Conservation (phyloP, 768 basidiomycete species). For the Boletellus ananas region DNA sequence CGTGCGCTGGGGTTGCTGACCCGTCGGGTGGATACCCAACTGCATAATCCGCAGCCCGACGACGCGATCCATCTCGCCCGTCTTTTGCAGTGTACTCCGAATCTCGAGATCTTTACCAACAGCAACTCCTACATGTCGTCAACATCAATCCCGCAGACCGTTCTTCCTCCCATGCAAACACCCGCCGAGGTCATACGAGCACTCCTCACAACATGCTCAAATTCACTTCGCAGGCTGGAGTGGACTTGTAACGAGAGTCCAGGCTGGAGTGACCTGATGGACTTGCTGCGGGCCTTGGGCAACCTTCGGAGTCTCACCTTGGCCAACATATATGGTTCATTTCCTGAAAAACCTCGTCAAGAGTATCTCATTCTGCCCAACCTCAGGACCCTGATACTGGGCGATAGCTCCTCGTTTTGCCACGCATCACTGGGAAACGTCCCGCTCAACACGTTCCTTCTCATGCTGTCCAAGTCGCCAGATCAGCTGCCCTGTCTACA, state of each 20-base stretch:
- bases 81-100: constrained; percentile 40
- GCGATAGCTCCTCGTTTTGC: constrained; percentile 31
- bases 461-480: constrained; percentile 31
- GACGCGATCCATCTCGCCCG: constrained; percentile 28
- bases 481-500: constrained; percentile 38
- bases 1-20: constrained; percentile 37
- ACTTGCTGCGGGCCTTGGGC: constrained; percentile 32
- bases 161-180: constrained; percentile 19
- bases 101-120: constrained; percentile 42
- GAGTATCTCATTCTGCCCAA: constrained; percentile 32
- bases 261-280: constrained; percentile 36
- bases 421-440: constrained; percentile 32
- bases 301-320: constrained; percentile 41
- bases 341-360: constrained; percentile 17
- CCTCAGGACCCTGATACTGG: constrained; percentile 42
- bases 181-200: constrained; percentile 34
- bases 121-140: constrained; percentile 31
- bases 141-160: constrained; percentile 13
- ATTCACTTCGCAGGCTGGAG: constrained; percentile 40
- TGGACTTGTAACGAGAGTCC: constrained; percentile 46
- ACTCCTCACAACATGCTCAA: constrained; percentile 30
- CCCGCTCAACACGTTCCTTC: constrained; percentile 40
- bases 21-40: constrained; percentile 40
- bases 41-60: constrained; percentile 31
- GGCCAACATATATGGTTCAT: constrained; percentile 36